These are phyloP conservation scores for Biscogniauxia mediterranea DNA, from an alignment of 2,329 filamentous ascomycete genomes.

Conservation along the genomic window DNA sequence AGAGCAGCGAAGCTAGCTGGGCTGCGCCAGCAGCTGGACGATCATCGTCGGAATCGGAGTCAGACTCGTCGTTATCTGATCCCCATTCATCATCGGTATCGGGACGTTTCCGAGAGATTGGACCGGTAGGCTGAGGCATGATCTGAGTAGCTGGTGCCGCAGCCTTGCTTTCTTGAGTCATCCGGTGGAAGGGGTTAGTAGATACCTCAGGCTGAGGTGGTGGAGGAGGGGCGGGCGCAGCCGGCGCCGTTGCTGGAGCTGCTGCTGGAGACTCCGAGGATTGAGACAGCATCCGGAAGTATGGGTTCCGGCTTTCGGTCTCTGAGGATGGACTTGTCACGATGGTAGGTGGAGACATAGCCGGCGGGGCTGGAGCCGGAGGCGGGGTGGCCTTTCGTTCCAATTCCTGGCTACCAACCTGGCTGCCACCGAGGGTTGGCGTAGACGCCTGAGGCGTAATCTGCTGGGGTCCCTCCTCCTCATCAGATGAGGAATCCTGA, in stretches of 20 bases:
- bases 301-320: constrained; percentile 88
- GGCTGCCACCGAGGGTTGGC: constrained; percentile 52
- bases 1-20: constrained; percentile 89
- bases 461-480: constrained; percentile 75
- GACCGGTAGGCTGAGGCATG: constrained; percentile 47
- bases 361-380: constrained; percentile 46
- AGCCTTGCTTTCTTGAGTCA: constrained; percentile 63
- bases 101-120: constrained; percentile 53
- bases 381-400: constrained; percentile 53
- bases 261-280: constrained; percentile 53
- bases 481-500: constrained; percentile 73
- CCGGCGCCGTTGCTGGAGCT: constrained; percentile 39
- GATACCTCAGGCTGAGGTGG: constrained; percentile 56
- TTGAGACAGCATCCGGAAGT: constrained; percentile 85
- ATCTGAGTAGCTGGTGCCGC: constrained; percentile 38
- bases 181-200: constrained; percentile 95
- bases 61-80: constrained; percentile 63
- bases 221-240: constrained; percentile 41
- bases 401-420: constrained; percentile 52
- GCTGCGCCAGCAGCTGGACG: constrained; percentile 81
- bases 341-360: constrained; percentile 48
- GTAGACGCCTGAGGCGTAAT: constrained; percentile 62
- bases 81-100: constrained; percentile 76
- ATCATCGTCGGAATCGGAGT: constrained; percentile 75
- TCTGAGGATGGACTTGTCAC: constrained; percentile 58